Conservation (phyloP, 2,329 filamentous ascomycete species). For the Colletotrichum brevisporum region DNA sequence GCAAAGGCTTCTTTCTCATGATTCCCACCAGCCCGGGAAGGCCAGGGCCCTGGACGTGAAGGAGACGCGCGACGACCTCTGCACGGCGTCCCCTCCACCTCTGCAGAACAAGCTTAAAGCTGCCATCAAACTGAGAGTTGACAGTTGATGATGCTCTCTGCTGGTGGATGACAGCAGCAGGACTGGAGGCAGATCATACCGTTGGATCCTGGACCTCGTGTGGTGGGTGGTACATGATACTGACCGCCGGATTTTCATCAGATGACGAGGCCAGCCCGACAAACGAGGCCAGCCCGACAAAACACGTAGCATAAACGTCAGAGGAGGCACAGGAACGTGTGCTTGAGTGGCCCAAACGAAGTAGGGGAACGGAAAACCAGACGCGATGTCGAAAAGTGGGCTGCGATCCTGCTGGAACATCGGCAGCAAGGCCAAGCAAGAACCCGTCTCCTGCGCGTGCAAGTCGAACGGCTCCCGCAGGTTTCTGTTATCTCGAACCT, state of each 20-base stretch:
- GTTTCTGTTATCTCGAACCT: too few species aligned
- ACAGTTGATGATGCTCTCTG: too few species aligned
- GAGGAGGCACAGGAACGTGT: too few species aligned
- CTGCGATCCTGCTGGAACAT: not conserved
- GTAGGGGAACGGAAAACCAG: not conserved
- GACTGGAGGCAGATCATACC: not conserved
- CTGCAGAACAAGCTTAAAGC: conserved; percentile 7
- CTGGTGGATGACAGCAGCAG: too few species aligned
- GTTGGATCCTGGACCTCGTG: not conserved
- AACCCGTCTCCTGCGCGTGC: not conserved
- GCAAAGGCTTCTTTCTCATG: not conserved
- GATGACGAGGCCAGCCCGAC: not conserved
- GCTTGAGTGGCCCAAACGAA: too few species aligned
- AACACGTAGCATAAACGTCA: not conserved
- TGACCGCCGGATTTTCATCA: not conserved
- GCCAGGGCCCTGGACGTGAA: conserved; percentile 11
- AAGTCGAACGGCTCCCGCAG: too few species aligned
- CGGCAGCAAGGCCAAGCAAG: not conserved
- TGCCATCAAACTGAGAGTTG: not conserved
- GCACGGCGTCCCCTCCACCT: not conserved
- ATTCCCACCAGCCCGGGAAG: conserved; percentile 22
- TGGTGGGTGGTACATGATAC: not conserved
- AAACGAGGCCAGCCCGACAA: not conserved
- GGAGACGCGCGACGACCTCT: conserved; percentile 6
- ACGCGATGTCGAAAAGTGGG: not conserved